A percentile compares a stretch with the other conserved stretches of the same genome.
Evolutionary conservation across 2,329 filamentous ascomycete species (phyloP).

Genomic region (Chaetomium olivaceum): DNA sequence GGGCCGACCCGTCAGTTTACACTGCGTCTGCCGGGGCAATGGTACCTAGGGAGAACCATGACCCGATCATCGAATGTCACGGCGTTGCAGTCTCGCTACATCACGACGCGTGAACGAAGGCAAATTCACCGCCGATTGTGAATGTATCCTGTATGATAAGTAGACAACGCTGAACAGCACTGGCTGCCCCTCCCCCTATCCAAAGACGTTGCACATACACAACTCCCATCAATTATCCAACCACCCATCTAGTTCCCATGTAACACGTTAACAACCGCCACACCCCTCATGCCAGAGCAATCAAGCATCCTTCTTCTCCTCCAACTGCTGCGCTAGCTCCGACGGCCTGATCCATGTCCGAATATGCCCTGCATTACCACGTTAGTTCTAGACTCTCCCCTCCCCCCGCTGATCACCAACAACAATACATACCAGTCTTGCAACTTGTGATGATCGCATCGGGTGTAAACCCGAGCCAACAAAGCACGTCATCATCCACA

Average conservation of each 20-base stretch:
- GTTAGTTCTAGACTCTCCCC: background rate
- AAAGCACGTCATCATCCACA: constrained; percentile 82
- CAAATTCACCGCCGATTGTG: background rate
- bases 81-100: background rate
- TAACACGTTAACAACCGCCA: background rate
- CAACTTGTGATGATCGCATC: constrained; percentile 91
- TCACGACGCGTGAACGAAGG: background rate
- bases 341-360: constrained; percentile 47
- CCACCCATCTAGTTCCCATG: background rate
- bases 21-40: background rate
- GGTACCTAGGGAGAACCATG: background rate
- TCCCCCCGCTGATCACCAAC: background rate
- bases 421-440: constrained; percentile 69
- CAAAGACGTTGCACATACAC: background rate
- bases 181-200: background rate
- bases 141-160: background rate
- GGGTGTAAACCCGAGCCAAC: constrained; percentile 91
- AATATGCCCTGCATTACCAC: constrained; percentile 40
- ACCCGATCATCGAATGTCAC: background rate
- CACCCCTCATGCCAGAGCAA: background rate
- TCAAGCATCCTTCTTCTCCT: constrained; percentile 14
- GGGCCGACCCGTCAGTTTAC: background rate
- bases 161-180: background rate
- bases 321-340: constrained; percentile 38
- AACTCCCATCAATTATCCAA: background rate